Evolutionary conservation across 345 rosid species (phyloP), one percentile per base, ranked within the genome.

Genomic region (Hibiscus syriacus): DNA sequence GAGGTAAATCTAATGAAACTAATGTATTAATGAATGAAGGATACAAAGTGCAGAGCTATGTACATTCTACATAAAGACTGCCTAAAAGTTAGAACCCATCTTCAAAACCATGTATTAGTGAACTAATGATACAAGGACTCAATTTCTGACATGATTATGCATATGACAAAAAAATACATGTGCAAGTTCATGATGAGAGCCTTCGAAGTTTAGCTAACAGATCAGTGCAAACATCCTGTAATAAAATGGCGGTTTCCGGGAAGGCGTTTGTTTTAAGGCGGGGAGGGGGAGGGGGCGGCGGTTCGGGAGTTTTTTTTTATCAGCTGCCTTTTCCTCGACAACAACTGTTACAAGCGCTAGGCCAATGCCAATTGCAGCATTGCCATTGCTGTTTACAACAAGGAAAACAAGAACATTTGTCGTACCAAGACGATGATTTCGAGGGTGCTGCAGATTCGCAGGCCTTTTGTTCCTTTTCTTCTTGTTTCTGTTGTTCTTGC

Each of bases 371-470:
- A 6, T 6, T 49, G 25, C 25, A 58, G 66, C 67, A 22, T 41
- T 10, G 73, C 20, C 78, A 72, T 50, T 68, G 68, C 70, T 78
- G 65, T 26, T 76, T 72, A 41, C 73, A 70, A 26, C 66, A 63
- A 30, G 79, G 79, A 72, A 69, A 75, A 67, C 81, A 77, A 70
- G 54, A 25, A 10, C 76, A 78, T 69, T 84, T 75, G 22, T 30
- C 48, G 65, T 69, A 49, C 64, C 73, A 57, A 64, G 55, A 49
- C 29, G 55, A 0, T 27, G 74, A 75, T n/a, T 75, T 77, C 60
- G 69, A 32, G 16, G 55, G 66, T 32, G 9, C 65, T 68, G 17
- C 57, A 3, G 59, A 29, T 20, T 67, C 32, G 2, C 9, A 3
- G 12, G 67, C 64, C 55, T 74, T 70, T 26, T 70, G 29, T 14